Conservation (phyloP, 208 protist genomes). For the Ichthyophonus hoferi region DNA sequence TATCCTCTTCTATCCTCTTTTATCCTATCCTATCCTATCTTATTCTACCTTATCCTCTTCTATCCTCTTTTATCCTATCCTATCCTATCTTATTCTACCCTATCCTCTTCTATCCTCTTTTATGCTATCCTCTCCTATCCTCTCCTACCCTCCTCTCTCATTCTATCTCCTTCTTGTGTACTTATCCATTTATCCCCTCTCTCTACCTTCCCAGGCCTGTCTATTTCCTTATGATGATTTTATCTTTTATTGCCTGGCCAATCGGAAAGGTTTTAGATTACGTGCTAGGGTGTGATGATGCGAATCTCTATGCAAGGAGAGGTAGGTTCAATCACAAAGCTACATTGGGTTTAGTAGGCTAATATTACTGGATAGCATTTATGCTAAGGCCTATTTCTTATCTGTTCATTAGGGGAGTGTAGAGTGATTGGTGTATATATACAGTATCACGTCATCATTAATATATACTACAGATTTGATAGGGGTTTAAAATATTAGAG, state of each 20-base stretch:
- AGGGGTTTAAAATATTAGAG: no score
- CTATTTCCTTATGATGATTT: conserved; percentile 54
- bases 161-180: not conserved
- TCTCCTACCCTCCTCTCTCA: not conserved
- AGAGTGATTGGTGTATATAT: no score
- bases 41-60: not conserved
- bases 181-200: not conserved
- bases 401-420: no score
- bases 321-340: no score
- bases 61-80: not conserved
- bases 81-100: not conserved
- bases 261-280: conserved; percentile 55
- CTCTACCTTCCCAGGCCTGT: conserved; percentile 49
- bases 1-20: no score
- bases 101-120: conserved; percentile 70
- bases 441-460: no score
- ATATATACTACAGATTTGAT: no score
- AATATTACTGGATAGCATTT: no score
- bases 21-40: no score
- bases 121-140: not conserved
- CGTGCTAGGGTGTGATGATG: conserved; percentile 48
- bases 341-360: no score
- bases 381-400: no score
- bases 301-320: conserved; percentile 85
- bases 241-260: conserved; percentile 51